These are phyloP conservation scores for Myxozyma neglecta DNA, from an alignment of 805 yeast species.

Conservation along the genomic window DNA sequence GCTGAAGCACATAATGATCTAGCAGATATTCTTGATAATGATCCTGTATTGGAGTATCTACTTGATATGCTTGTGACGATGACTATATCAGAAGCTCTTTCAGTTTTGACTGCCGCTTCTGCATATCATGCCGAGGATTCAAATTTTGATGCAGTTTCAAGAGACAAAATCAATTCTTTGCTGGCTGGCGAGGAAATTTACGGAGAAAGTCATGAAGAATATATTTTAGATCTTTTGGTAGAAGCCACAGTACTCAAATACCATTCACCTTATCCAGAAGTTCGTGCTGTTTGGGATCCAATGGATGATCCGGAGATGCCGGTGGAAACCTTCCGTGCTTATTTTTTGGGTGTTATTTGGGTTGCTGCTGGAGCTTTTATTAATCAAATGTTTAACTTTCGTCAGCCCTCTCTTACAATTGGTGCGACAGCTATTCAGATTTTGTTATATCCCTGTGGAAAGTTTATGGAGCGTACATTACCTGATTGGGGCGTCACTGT, in stretches of 20 bases:
- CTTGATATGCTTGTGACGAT: slow-evolving; percentile 45
- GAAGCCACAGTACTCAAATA: slow-evolving; percentile 14
- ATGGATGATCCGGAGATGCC: slow-evolving; percentile 47
- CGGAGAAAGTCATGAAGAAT: slow-evolving; percentile 8
- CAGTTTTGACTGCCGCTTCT: slow-evolving; percentile 42
- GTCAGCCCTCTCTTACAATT: slow-evolving; percentile 57
- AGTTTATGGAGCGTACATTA: slow-evolving; percentile 29
- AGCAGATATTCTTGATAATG: slow-evolving; percentile 15
- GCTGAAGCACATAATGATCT: slow-evolving; percentile 12
- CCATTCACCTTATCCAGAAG: slow-evolving; percentile 58
- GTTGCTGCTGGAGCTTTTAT: slow-evolving; percentile 58
- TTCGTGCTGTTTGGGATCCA: slow-evolving; percentile 63
- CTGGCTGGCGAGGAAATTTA: slow-evolving; percentile 17
- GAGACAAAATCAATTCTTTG: slow-evolving; percentile 36
- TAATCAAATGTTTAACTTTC: slow-evolving; percentile 59
- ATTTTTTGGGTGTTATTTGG: slow-evolving; percentile 53
- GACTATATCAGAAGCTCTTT: slow-evolving; percentile 42
- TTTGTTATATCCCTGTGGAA: slow-evolving; percentile 60
- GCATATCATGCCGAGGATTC: slow-evolving; percentile 47
- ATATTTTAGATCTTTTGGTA: slow-evolving; percentile 7
- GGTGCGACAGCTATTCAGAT: slow-evolving; percentile 67
- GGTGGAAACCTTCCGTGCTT: slow-evolving; percentile 19
- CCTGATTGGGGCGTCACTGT: slow-evolving; percentile 26
- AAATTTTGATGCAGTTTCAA: slow-evolving; percentile 46
- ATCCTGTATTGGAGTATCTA: slow-evolving; percentile 41